phyloP scores from a whole-genome alignment of 495 filamentous ascomycete genomes.

The Hypoxylon fragiforme region DNA sequence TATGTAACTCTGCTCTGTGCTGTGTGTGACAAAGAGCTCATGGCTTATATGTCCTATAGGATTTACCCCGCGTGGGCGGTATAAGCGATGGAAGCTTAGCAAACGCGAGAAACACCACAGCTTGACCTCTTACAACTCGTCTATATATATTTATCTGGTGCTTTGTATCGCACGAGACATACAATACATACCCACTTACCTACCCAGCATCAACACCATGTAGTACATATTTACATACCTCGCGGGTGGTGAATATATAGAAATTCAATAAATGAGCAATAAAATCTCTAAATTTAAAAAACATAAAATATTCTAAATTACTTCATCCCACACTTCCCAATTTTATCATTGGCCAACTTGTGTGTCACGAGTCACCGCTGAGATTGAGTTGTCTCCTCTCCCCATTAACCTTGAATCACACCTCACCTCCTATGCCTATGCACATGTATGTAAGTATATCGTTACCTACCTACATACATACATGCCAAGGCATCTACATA shows the following conservation, averaged over 20 bases:
- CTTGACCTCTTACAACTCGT: conserved; percentile 12
- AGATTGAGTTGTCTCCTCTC: conserved; percentile 20
- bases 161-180: no score
- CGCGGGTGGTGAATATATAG: conserved; percentile 2
- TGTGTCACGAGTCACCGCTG: conserved; percentile 14
- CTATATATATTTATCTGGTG: conserved; percentile 16
- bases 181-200: no score
- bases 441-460: neutral
- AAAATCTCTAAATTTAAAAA: neutral
- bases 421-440: neutral
- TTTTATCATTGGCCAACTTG: conserved; percentile 17
- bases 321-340: neutral
- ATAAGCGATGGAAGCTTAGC: conserved; percentile 6
- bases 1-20: no score
- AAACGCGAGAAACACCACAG: conserved; percentile 8
- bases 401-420: no score
- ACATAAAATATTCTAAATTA: no score
- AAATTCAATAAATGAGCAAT: conserved; percentile 1
- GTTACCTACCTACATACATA: neutral
- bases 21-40: no score
- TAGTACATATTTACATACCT: neutral
- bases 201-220: no score
- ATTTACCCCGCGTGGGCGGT: conserved; percentile 31
- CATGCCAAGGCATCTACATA: no score
- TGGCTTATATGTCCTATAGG: conserved; percentile 9